phyloP scores from a whole-genome alignment of 2,329 filamentous ascomycete species.

The Claviceps lovelessii region DNA sequence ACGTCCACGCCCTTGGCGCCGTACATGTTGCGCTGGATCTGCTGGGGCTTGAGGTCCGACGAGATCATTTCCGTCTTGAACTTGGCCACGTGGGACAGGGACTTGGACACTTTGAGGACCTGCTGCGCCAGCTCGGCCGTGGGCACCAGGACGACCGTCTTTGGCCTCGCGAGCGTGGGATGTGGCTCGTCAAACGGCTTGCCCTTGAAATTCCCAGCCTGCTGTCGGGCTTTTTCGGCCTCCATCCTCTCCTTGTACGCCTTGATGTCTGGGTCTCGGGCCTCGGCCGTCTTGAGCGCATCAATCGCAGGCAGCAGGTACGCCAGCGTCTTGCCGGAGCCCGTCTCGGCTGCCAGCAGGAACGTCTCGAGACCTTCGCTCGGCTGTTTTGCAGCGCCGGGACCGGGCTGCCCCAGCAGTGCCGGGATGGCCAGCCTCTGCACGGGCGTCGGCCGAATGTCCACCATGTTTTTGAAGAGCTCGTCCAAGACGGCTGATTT shows the following conservation, averaged over 20 bases:
- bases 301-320: constrained; percentile 79
- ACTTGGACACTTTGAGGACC: constrained; percentile 68
- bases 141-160: constrained; percentile 75
- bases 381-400: constrained; percentile 12
- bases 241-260: constrained; percentile 41
- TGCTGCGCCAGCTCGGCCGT: constrained; percentile 86
- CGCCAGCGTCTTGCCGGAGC: constrained; percentile 89
- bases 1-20: constrained; percentile 69
- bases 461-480: constrained; percentile 58
- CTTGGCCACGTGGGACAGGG: constrained; percentile 71
- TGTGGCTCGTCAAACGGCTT: constrained; percentile 56
- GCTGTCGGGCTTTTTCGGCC: constrained; percentile 42
- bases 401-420: constrained; percentile 44
- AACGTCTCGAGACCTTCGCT: constrained; percentile 39
- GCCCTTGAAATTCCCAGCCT: constrained; percentile 37
- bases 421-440: constrained; percentile 80
- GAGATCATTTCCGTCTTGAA: constrained; percentile 76
- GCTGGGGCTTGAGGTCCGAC: constrained; percentile 56
- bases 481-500: constrained; percentile 58
- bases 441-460: constrained; percentile 72
- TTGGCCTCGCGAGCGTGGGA: constrained; percentile 63
- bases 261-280: constrained; percentile 41
- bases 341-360: constrained; percentile 86
- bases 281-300: constrained; percentile 66
- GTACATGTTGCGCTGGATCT: constrained; percentile 78